Percentiles rank a stretch among this genome's conserved stretches.
Evolutionary conservation across 345 rosid genomes (phyloP).

Genomic region (Euphorbia tirucalli): DNA sequence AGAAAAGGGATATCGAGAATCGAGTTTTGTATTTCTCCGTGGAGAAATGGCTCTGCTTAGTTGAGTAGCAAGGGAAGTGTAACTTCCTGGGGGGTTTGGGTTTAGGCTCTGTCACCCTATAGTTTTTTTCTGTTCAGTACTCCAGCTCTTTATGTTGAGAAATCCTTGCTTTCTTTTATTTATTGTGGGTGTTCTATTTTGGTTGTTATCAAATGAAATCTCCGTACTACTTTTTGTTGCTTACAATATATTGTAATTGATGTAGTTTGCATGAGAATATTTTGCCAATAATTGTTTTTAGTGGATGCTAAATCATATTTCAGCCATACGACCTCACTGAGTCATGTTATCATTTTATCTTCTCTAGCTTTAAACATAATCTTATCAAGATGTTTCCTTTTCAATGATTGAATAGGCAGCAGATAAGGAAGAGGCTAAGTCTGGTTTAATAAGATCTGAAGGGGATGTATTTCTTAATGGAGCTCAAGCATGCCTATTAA

Average conservation of each 20-base stretch:
- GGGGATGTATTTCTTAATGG: slow-evolving; percentile 59
- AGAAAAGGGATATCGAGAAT: too few species aligned
- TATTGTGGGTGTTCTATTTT: too few species aligned
- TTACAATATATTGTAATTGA: too few species aligned
- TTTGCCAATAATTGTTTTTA: neutral
- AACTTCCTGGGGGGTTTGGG: too few species aligned
- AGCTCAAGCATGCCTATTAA: slow-evolving; percentile 44
- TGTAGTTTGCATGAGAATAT: too few species aligned
- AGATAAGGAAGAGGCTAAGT: slow-evolving; percentile 48
- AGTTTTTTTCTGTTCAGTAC: too few species aligned
- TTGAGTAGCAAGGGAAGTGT: too few species aligned
- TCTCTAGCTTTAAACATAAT: slow-evolving; percentile 5
- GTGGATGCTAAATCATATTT: neutral
- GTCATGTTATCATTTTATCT: neutral
- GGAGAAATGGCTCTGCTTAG: too few species aligned
- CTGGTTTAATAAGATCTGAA: slow-evolving; percentile 59
- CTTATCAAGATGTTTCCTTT: slow-evolving; percentile 12
- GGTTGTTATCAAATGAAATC: neutral
- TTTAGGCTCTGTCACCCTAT: too few species aligned
- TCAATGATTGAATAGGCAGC: slow-evolving; percentile 42
- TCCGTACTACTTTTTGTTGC: neutral
- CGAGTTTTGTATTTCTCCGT: too few species aligned
- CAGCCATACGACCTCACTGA: neutral
- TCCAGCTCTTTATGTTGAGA: too few species aligned
- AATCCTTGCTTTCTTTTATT: too few species aligned